Base-by-base conservation (phyloP, 108 stramenopile species). In the Cylindrotheca closterium region DNA sequence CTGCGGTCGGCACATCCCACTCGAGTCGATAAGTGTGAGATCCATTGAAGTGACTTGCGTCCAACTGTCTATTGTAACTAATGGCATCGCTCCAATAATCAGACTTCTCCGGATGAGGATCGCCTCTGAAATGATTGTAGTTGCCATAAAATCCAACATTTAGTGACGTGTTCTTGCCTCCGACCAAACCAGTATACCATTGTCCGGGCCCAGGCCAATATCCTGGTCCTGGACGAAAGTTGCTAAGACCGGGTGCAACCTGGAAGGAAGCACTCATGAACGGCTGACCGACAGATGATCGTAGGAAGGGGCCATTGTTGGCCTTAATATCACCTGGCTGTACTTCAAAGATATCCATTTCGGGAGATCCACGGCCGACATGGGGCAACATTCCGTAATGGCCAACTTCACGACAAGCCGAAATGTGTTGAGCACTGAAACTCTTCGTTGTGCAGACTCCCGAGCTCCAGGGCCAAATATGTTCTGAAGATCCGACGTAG, bases 331-430 rank as follows among this genome's bases (percentile, higher is more conserved):
- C 64, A 8, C 94, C 94, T 1, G 89, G 78, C 49, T 95, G 94
- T 0, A 91, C 96, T 65, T 99, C 98, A 57, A 97, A 91, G 47
- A 99, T 81, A 66, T 97, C 97, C 54, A 99, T 97, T 72, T 99
- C 98, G n/a, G 98, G 96, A 26, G 98, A 94, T 10, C 98, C 98
- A 10, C 98, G 81, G 24, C 98, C 98, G 1, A 81, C 65, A 53
- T 79, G 81, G 3, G 64, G 48, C 21, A 80, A 51, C 67, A 99
- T 42, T 15, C 95, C 97, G 67, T 82, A 99, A 68, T 99, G 98
- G 25, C 77, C 78, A 30, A 84, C 81, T 10, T 80, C 68, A 30
- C 79, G 64, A 68, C 98, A 99, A 0, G 77, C 98, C 26, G 75
- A 86, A 18, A 93, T 63, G 21, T 72, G 45, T 65, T 95, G 94